phyloP scores from a whole-genome alignment of 192 early-diverging fungal species.

The Backusella morwellensis region DNA sequence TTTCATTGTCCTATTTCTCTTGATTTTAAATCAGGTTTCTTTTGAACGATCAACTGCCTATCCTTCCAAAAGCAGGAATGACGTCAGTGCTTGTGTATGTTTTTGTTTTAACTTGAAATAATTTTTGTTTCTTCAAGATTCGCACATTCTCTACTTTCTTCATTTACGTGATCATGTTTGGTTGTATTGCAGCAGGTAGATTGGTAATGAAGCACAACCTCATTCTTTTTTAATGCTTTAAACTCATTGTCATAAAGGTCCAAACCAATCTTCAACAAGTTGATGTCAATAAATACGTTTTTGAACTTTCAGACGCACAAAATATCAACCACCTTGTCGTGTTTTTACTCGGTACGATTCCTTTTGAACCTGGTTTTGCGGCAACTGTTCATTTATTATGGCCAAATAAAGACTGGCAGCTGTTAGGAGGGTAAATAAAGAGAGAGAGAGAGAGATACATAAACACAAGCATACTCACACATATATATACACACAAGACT shows the following conservation, averaged over 20 bases:
- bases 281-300: slow-evolving; percentile 83
- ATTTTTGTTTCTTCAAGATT: neutral
- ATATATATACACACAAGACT: slow-evolving; percentile 36
- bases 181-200: slow-evolving; percentile 16
- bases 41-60: too few species aligned
- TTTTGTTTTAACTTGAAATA: neutral
- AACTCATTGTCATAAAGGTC: slow-evolving; percentile 45
- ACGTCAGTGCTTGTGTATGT: neutral
- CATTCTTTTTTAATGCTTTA: neutral
- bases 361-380: slow-evolving; percentile 87
- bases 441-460: neutral
- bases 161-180: slow-evolving; percentile 9
- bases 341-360: slow-evolving; percentile 81
- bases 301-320: slow-evolving; percentile 83
- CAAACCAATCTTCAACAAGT: slow-evolving; percentile 92
- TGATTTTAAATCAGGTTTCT: too few species aligned
- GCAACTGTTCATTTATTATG: slow-evolving; percentile 95
- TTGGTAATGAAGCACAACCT: neutral
- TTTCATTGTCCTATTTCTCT: too few species aligned
- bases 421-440: slow-evolving; percentile 59
- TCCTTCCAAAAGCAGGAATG: too few species aligned
- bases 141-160: neutral
- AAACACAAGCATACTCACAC: neutral
- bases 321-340: slow-evolving; percentile 95
- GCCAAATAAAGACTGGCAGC: slow-evolving; percentile 77